A percentile compares a stretch with the other conserved stretches of the same genome.
Conservation (phyloP, 495 filamentous ascomycete species). For the Talaromyces trachyspermus region DNA sequence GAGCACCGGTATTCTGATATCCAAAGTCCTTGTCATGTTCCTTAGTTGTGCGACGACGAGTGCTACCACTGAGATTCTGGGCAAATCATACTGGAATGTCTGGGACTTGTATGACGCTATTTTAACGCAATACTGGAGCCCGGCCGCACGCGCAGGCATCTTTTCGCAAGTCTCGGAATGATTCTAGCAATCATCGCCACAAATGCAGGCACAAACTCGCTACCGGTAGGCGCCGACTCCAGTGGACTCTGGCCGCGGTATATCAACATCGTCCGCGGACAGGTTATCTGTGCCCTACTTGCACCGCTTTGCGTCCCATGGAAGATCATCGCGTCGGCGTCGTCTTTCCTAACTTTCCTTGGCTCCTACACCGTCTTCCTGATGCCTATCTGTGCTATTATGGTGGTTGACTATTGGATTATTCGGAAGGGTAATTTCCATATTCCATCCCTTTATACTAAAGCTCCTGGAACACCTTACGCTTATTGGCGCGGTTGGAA, state of each 20-base stretch:
- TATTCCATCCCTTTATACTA: no score
- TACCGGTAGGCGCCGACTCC: slow-evolving; percentile 49
- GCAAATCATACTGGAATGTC: slow-evolving; percentile 18
- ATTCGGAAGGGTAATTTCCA: slow-evolving; percentile 16
- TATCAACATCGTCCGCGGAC: slow-evolving; percentile 49
- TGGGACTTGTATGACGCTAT: slow-evolving; percentile 19
- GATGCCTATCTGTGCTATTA: slow-evolving; percentile 28
- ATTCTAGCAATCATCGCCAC: slow-evolving; percentile 29
- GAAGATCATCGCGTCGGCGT: slow-evolving; percentile 23
- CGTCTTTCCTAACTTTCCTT: slow-evolving; percentile 42
- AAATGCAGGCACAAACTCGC: slow-evolving; percentile 47
- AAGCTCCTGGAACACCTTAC: no score
- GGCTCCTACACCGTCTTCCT: slow-evolving; percentile 41
- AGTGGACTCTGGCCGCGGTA: slow-evolving; percentile 44
- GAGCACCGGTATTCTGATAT: neutral
- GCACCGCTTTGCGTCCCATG: slow-evolving; percentile 43
- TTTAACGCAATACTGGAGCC: slow-evolving; percentile 17
- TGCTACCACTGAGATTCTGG: slow-evolving; percentile 5
- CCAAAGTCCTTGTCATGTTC: slow-evolving; percentile 10
- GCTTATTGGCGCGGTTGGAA: no score
- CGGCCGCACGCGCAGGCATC: slow-evolving; percentile 32
- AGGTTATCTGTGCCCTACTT: slow-evolving; percentile 41
- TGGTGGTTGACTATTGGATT: slow-evolving; percentile 35
- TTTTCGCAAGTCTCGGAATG: slow-evolving; percentile 31
- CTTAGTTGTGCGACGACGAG: slow-evolving; percentile 17